Evolutionary conservation across 2,329 filamentous ascomycete genomes (phyloP), one percentile per base, ranked within the genome.

Genomic region (Colletotrichum ledebouriae): DNA sequence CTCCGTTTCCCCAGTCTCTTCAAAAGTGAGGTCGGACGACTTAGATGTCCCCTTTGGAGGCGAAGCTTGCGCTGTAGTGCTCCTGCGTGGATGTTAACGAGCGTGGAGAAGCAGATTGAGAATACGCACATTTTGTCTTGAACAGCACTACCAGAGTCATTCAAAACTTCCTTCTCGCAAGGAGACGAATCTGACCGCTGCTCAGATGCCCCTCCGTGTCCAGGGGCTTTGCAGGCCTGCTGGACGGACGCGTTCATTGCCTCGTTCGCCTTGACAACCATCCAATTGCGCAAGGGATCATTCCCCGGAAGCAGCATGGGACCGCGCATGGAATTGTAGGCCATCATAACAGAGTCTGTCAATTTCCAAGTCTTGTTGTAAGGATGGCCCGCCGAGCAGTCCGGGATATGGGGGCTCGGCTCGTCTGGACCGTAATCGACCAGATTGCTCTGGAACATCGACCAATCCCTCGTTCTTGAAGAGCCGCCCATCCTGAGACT

Each of bases 281-380:
- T 73, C 75, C 73, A 76, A 9, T 63, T 67, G 44, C 76, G 74
- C 15, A 79, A 62, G 2, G 78, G 73, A 20, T 75, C 74, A 0
- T 71, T 69, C 3, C 70, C 68, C 12, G 53, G 42, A 6, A 71
- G 70, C 12, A 69, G 68, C 12, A 72, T 66, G 6, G 75, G 73
- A 2, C 78, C 78, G 17, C 75, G 75, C 76, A 81, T 77, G 13
- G 76, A 73, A 9, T 71, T 72, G 63, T 80, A 81, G 1, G 78
- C 75, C 57, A 74, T 71, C 46, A 80, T 67, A 49, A 70, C 72
- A 2, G 74, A 73, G n/a, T 72, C 62, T 5, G 74, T 72, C 39
- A 77, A 50, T 41, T 49, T 67, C 73, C 72, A 73, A 6, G 63
- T 59, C 50, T 66, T 69, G 46, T 61, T 71, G 22, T 61, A 52